Percentiles rank a stretch among this genome's conserved stretches.
Evolutionary conservation across 805 yeast species (phyloP).

Genomic region (Brettanomyces nanus): DNA sequence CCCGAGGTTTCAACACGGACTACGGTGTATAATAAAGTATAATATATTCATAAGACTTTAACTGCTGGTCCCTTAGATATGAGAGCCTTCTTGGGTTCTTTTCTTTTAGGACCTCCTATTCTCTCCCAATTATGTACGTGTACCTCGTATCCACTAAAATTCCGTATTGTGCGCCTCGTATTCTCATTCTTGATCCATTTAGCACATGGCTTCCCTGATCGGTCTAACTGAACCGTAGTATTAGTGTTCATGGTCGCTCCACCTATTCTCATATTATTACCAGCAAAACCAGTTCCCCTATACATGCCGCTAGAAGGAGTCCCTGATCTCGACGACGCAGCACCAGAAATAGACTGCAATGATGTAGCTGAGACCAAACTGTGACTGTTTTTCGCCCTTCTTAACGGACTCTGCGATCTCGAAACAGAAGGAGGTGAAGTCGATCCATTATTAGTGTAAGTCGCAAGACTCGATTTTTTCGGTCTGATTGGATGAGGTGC

Average conservation of each 20-base stretch:
- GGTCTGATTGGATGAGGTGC: not conserved
- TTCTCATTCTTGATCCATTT: slow-evolving; percentile 6
- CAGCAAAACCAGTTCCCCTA: slow-evolving; percentile 1
- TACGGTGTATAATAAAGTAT: too few relatives aligned
- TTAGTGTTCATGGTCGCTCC: slow-evolving; percentile 20
- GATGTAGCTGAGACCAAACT: slow-evolving; percentile 1
- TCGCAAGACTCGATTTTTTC: not conserved
- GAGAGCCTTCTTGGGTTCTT: not conserved
- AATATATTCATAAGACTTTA: too few relatives aligned
- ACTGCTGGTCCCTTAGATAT: not conserved
- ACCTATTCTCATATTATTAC: slow-evolving; percentile 13
- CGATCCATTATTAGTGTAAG: too few relatives aligned
- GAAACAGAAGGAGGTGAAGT: not conserved
- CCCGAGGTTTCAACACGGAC: slow-evolving; percentile 35
- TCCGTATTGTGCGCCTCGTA: slow-evolving; percentile 10
- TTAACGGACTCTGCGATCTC: not conserved
- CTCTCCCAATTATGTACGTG: slow-evolving; percentile 17
- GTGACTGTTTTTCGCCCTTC: not conserved
- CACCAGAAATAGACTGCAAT: not conserved
- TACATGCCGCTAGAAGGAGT: not conserved
- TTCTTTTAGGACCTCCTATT: not conserved
- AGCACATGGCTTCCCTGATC: slow-evolving; percentile 7
- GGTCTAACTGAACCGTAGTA: slow-evolving; percentile 21
- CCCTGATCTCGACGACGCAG: not conserved
- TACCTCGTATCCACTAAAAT: slow-evolving; percentile 23